Conservation (phyloP, 2,329 filamentous ascomycete genomes). For the Pseudogymnoascus sp. region DNA sequence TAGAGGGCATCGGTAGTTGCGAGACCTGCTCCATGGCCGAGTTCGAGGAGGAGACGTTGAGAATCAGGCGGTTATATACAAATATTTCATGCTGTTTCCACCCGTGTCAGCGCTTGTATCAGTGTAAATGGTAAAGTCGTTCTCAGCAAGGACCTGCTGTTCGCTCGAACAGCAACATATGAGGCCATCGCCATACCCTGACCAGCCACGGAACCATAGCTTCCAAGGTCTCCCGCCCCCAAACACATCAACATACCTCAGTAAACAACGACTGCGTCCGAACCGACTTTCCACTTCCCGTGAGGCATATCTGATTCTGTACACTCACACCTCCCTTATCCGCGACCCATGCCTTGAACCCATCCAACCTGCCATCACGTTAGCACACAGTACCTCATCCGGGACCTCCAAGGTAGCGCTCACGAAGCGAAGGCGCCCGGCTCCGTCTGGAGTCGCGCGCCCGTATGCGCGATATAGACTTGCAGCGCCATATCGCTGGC, state of each 20-base stretch:
- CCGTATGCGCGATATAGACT: conserved; percentile 88
- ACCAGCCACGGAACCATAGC: not conserved
- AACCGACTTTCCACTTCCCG: conserved; percentile 54
- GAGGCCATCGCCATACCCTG: not conserved
- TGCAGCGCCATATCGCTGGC: conserved; percentile 68
- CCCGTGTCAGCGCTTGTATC: conserved; percentile 9
- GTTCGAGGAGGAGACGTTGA: conserved; percentile 43
- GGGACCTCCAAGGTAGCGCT: conserved; percentile 28
- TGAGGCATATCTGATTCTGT: conserved; percentile 80
- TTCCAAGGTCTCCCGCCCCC: not conserved
- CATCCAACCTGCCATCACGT: conserved; percentile 58
- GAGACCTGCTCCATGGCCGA: conserved; percentile 37
- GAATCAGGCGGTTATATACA: conserved; percentile 75
- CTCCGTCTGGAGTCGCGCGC: conserved; percentile 76
- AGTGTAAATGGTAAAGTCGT: not conserved
- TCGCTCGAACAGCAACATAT: not conserved
- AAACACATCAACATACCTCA: conserved; percentile 50
- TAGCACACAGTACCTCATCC: conserved; percentile 13
- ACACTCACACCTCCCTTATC: conserved; percentile 64
- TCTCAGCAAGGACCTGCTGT: not conserved
- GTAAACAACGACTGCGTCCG: conserved; percentile 61
- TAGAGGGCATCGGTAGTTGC: conserved; percentile 45
- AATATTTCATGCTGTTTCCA: conserved; percentile 69
- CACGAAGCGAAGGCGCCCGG: conserved; percentile 67
- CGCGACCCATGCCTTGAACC: conserved; percentile 74